Evolutionary conservation across 495 filamentous ascomycete genomes (phyloP), one percentile per base, ranked within the genome.

Genomic region (Aspergillus haitiensis): DNA sequence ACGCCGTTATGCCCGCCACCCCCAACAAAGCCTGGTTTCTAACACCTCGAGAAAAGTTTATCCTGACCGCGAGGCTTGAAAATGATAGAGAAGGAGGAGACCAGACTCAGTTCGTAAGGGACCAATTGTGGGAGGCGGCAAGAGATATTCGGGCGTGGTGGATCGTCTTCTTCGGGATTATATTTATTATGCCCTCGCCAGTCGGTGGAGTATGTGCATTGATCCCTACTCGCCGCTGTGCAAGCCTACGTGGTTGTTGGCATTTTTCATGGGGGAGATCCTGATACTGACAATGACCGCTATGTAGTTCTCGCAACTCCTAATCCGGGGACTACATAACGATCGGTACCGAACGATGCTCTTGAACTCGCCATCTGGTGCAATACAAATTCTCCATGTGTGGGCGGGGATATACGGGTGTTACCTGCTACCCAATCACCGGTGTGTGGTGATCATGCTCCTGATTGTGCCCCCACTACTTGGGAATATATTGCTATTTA

Each of bases 1-100:
- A 53, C n/a, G 11, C 33, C 27, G 27, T 52, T 13, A 48, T 59
- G 31, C 57, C 57, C 13, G 49, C 46, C 18, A 48, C 37, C 13
- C 57, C 57, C 12, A 36, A 46, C 7, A 53, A 51, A 21, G 57
- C 57, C 2, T 40, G 50, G 40, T 34, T 53, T 21, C 50, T 59
- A 0, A 46, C 57, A 1, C 37, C 46, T 9, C 42, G 42, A 11
- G 49, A 59, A 31, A 37, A 42, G 9, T 31, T 27, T 15, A 39
- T 59, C n/a, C 33, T 53, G 15, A 34, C 44, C 31, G 34, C 31
- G 21, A 27, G 37, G 7, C 37, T 40, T 3, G 37, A 40, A 40
- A 3, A n/a, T 10, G 37, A 40, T 9, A 40, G 37, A 40, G 37
- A 40, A 9, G 37, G 37, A n/a, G 37, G 37, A 4, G 37, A 40